phyloP scores from a whole-genome alignment of 805 yeast species.

The Cyberlindnera mississippiensis region DNA sequence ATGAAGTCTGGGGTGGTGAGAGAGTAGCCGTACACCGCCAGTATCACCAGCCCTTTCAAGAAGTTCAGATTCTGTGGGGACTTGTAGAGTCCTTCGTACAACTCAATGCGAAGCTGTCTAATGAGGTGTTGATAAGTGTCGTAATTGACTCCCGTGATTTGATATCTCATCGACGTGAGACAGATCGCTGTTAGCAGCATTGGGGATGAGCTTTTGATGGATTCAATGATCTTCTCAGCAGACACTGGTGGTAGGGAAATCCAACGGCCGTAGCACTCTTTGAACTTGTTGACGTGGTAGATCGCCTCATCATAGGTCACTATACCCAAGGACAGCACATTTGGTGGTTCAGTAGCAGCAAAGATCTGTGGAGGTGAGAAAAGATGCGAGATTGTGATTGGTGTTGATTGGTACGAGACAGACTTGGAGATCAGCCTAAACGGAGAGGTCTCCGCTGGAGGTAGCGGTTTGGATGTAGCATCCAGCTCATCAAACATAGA shows the following conservation, averaged over 20 bases:
- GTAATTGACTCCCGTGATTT: constrained; percentile 19
- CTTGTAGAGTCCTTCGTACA: constrained; percentile 35
- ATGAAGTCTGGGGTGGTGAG: constrained; percentile 48
- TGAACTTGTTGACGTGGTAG: constrained; percentile 50
- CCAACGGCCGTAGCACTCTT: constrained; percentile 74
- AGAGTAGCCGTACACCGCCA: constrained; percentile 62
- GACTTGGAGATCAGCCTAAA: constrained; percentile 24
- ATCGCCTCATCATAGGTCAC: constrained; percentile 45
- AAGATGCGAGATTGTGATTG: constrained; percentile 17
- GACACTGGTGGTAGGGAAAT: constrained; percentile 59
- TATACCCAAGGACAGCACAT: constrained; percentile 48
- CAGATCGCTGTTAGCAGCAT: constrained; percentile 66
- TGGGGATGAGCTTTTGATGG: constrained; percentile 49
- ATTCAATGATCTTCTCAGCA: constrained; percentile 44
- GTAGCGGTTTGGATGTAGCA: constrained; percentile 18
- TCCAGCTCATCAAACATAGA: constrained; percentile 9
- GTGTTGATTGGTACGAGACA: constrained; percentile 16
- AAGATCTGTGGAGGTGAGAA: constrained; percentile 9
- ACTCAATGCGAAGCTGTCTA: constrained; percentile 34
- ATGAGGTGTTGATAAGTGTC: constrained; percentile 30
- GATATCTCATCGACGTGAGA: constrained; percentile 54
- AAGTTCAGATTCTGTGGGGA: constrained; percentile 53
- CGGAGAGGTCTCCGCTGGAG: constrained; percentile 28
- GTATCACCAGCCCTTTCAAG: constrained; percentile 61
- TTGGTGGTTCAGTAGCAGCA: constrained; percentile 30